Percentiles rank a stretch among this genome's conserved stretches.
These are phyloP conservation scores for Fusarium austroafricanum DNA, from an alignment of 2,329 filamentous ascomycete genomes.

Conservation along the genomic window DNA sequence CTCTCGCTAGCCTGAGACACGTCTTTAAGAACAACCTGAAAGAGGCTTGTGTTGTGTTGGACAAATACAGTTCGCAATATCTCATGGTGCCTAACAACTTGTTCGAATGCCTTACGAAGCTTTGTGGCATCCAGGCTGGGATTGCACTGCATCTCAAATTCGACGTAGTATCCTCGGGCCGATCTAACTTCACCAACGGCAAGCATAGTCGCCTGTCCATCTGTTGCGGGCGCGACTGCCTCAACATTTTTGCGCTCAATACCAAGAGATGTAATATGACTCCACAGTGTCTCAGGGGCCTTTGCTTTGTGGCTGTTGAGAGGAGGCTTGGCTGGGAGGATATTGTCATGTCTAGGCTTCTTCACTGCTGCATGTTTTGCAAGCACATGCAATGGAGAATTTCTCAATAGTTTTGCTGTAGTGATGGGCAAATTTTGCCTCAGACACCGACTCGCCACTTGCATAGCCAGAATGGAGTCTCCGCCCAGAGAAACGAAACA, in stretches of 20 bases:
- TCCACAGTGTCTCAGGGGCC: too few relatives aligned
- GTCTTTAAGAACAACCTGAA: background rate
- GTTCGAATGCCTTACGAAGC: background rate
- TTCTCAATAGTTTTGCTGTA: too few relatives aligned
- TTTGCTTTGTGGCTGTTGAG: too few relatives aligned
- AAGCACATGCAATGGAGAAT: too few relatives aligned
- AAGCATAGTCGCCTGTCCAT: background rate
- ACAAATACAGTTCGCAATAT: background rate
- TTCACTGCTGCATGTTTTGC: too few relatives aligned
- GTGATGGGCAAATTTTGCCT: too few relatives aligned
- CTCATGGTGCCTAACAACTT: background rate
- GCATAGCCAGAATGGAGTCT: background rate
- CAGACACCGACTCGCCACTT: background rate
- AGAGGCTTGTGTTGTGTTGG: background rate
- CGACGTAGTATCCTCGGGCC: too few relatives aligned
- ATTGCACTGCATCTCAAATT: too few relatives aligned
- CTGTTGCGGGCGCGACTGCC: background rate
- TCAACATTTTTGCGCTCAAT: background rate
- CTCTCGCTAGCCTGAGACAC: background rate
- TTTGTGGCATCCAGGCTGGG: background rate
- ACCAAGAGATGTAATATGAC: too few relatives aligned
- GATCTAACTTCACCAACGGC: background rate
- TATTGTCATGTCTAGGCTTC: too few relatives aligned
- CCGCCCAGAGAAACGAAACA: background rate
- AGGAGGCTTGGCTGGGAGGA: too few relatives aligned